A percentile compares a stretch with the other conserved stretches of the same genome.
These are phyloP conservation scores for Ceratobasidium sp. DNA, from an alignment of 1,284 basidiomycete species.

Conservation along the genomic window DNA sequence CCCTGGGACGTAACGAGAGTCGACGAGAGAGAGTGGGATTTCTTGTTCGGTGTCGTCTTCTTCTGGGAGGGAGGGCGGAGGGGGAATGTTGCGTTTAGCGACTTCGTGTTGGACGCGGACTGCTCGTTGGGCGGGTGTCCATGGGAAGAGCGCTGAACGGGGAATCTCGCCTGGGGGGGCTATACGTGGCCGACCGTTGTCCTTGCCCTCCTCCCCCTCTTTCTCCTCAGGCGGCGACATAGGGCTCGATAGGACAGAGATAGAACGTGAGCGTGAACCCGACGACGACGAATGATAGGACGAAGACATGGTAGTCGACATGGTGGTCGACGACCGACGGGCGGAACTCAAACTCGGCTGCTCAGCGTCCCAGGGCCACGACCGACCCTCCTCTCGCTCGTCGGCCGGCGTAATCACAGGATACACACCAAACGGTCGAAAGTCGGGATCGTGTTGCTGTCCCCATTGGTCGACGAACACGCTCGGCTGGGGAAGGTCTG, in stretches of 20 bases:
- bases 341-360: neutral
- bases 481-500: conserved; percentile 33
- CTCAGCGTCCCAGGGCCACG: conserved; percentile 37
- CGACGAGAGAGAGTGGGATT: conserved; percentile 30
- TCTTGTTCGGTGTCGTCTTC: conserved; percentile 16
- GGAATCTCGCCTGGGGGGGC: conserved; percentile 26
- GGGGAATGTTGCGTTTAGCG: conserved; percentile 11
- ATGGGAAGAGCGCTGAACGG: conserved; percentile 34
- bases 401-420: conserved; percentile 8
- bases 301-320: neutral
- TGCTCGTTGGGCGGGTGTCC: conserved; percentile 41
- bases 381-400: neutral
- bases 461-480: conserved; percentile 41
- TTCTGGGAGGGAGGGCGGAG: neutral
- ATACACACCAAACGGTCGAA: conserved; percentile 32
- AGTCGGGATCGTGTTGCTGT: conserved; percentile 33
- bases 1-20: conserved; percentile 38
- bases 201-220: neutral
- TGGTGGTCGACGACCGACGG: conserved; percentile 2
- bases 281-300: neutral
- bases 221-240: neutral
- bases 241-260: neutral
- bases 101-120: conserved; percentile 24
- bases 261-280: conserved; percentile 2
- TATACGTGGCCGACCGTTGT: conserved; percentile 19